Percentiles rank a stretch among this genome's conserved stretches.
phyloP scores from a whole-genome alignment of 768 basidiomycete species.

The Xerocomus brunneocitrinus region DNA sequence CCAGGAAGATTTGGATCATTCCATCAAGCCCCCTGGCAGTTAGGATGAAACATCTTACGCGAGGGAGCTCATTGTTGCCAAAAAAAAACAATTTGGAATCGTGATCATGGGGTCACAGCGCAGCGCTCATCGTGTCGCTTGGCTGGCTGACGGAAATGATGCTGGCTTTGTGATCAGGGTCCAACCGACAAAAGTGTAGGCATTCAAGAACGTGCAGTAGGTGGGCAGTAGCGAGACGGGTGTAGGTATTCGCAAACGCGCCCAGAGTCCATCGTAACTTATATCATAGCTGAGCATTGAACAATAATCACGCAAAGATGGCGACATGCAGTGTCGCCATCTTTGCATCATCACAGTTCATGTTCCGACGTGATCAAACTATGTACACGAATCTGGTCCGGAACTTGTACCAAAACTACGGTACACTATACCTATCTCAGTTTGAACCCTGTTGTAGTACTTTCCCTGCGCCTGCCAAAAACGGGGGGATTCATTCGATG shows the following conservation, averaged over 20 bases:
- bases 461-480: background rate
- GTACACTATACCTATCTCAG: background rate
- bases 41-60: background rate
- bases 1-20: background rate
- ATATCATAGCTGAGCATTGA: background rate
- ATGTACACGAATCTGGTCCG: too few species aligned
- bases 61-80: background rate
- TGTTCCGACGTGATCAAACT: background rate
- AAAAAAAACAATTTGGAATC: background rate
- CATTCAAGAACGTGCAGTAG: background rate
- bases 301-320: slow-evolving; percentile 9
- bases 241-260: background rate
- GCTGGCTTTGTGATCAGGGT: background rate
- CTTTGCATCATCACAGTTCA: too few species aligned
- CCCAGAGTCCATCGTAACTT: background rate
- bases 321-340: background rate
- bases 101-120: background rate
- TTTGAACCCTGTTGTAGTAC: background rate
- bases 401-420: background rate
- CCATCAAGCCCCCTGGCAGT: background rate
- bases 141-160: background rate
- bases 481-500: background rate
- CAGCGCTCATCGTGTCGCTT: background rate
- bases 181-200: background rate
- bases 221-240: background rate